These are phyloP conservation scores for Cicer yamashitae DNA, from an alignment of 306 rosid genomes.

Conservation along the genomic window DNA sequence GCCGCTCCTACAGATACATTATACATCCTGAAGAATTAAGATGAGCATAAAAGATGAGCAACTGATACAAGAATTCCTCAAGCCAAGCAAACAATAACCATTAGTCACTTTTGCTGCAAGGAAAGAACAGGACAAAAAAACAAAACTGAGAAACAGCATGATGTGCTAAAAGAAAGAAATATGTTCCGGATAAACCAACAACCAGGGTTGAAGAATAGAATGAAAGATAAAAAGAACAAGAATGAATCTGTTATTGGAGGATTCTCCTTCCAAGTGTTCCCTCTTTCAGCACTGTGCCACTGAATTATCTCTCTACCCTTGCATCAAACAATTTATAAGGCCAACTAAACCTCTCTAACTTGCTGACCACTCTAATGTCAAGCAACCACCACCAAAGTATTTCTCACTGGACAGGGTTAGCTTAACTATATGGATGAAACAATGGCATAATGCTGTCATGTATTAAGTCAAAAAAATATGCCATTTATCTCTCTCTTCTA, in stretches of 20 bases:
- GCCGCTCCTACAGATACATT: constrained; percentile 38
- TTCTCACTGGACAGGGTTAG: background rate
- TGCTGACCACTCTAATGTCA: background rate
- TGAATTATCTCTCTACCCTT: background rate
- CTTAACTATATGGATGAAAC: background rate
- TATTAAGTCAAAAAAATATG: background rate
- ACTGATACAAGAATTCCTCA: constrained; percentile 24
- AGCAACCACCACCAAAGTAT: background rate
- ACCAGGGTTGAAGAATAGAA: constrained; percentile 7
- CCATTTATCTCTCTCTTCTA: background rate
- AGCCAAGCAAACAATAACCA: constrained; percentile 39
- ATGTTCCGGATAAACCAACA: background rate
- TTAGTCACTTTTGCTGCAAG: constrained; percentile 39
- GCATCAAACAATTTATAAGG: background rate
- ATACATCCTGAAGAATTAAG: constrained; percentile 48
- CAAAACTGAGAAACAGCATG: constrained; percentile 30
- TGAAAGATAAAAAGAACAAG: constrained; percentile 17
- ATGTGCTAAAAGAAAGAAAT: constrained; percentile 17
- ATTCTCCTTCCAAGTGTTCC: constrained; percentile 7
- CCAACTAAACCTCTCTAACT: background rate
- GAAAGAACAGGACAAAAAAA: constrained; percentile 18
- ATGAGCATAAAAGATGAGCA: constrained; percentile 41
- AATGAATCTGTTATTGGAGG: constrained; percentile 3
- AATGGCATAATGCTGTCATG: background rate
- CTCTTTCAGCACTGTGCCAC: constrained; percentile 2